phyloP scores from a whole-genome alignment of 2,329 filamentous ascomycete genomes.

The Zymoseptoria crescenta region DNA sequence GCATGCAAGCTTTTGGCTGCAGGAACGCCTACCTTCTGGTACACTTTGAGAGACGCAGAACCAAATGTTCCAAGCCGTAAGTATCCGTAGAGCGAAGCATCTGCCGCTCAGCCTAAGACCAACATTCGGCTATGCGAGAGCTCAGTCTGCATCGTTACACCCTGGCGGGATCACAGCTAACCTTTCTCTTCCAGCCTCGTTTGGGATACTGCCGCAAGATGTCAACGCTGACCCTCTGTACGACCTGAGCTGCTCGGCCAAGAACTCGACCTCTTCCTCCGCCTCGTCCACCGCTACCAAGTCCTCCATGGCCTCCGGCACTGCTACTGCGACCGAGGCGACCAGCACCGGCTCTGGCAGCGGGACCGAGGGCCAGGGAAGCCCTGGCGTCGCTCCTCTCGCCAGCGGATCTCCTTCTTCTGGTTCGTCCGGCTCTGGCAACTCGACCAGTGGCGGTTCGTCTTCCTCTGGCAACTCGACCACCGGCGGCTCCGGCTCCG shows the following conservation, averaged over 20 bases:
- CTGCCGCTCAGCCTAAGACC: constrained; percentile 12
- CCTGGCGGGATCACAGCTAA: too few relatives aligned
- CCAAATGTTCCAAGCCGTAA: constrained; percentile 41
- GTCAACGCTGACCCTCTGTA: constrained; percentile 3
- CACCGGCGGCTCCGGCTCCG: background rate
- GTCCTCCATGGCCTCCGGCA: background rate
- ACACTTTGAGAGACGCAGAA: constrained; percentile 34
- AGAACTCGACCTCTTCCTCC: background rate
- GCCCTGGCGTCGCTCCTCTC: background rate
- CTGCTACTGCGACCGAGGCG: background rate
- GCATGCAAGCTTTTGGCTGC: constrained; percentile 62
- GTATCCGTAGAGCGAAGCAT: constrained; percentile 52
- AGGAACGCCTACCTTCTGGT: constrained; percentile 61
- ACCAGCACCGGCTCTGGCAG: background rate
- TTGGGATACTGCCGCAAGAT: background rate
- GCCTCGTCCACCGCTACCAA: background rate
- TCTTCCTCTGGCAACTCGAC: background rate
- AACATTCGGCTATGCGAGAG: too few relatives aligned
- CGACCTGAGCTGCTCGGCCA: constrained; percentile 9
- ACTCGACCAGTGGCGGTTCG: background rate
- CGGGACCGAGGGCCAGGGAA: background rate
- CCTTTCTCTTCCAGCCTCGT: constrained; percentile 10
- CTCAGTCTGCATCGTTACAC: too few relatives aligned
- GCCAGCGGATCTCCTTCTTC: background rate
- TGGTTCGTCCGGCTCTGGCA: constrained; percentile 1